Conservation (phyloP, 1,284 basidiomycete species). For the Sphagnurus paluster region DNA sequence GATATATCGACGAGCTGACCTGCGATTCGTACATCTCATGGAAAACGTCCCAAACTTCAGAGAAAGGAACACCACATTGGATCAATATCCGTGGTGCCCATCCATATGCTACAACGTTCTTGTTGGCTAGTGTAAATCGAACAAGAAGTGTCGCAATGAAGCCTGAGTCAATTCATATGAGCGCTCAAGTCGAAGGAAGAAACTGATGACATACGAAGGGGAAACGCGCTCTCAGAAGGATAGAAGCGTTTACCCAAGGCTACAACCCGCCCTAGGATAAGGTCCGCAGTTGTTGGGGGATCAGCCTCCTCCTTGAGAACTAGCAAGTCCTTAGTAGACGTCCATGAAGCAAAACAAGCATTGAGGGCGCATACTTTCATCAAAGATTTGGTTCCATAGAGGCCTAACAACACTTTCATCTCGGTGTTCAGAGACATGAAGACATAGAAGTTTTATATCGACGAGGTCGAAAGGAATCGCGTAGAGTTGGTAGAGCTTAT, state of each 20-base stretch:
- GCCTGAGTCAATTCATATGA: slow-evolving; percentile 42
- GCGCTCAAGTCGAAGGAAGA: slow-evolving; percentile 7
- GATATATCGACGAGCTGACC: slow-evolving; percentile 42
- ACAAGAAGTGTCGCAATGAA: slow-evolving; percentile 70
- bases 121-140: slow-evolving; percentile 65
- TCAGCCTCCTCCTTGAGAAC: slow-evolving; percentile 52
- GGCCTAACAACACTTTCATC: slow-evolving; percentile 81
- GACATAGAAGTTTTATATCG: slow-evolving; percentile 85
- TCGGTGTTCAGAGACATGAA: slow-evolving; percentile 91
- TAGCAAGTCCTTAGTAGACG: slow-evolving; percentile 19
- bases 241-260: slow-evolving; percentile 84
- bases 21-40: slow-evolving; percentile 88
- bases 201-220: slow-evolving; percentile 59
- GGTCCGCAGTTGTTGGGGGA: slow-evolving; percentile 54
- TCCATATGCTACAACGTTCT: slow-evolving; percentile 59
- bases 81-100: slow-evolving; percentile 81
- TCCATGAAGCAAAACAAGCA: background rate
- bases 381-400: slow-evolving; percentile 89
- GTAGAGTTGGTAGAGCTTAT: slow-evolving; percentile 86
- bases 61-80: slow-evolving; percentile 75
- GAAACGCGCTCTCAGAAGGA: slow-evolving; percentile 90
- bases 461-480: slow-evolving; percentile 87
- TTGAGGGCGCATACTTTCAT: slow-evolving; percentile 56
- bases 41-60: slow-evolving; percentile 81
- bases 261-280: slow-evolving; percentile 62